Percentiles rank a stretch among this genome's conserved stretches.
Conservation (phyloP, 495 filamentous ascomycete genomes). For the Neurospora intermedia region DNA sequence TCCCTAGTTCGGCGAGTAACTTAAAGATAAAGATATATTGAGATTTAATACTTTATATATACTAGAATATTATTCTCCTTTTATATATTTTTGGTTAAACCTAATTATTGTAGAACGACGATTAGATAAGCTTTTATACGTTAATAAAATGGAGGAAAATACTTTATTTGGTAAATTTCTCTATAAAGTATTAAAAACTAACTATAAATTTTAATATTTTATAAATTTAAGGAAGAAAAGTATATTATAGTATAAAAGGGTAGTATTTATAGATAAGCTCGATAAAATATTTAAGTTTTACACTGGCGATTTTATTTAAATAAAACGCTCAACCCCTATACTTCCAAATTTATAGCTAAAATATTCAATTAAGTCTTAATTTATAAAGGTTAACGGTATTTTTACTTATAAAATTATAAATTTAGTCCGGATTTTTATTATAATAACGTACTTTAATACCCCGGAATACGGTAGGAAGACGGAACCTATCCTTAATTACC, state of each 20-base stretch:
- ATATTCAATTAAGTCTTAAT: not conserved
- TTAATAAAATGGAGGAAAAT: not conserved
- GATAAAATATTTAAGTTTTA: not conserved
- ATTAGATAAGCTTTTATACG: not conserved
- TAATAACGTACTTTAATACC: not conserved
- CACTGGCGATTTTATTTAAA: not conserved
- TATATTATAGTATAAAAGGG: not conserved
- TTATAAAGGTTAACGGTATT: not conserved
- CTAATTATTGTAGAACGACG: not conserved
- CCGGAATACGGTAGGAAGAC: not conserved
- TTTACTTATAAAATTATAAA: not conserved
- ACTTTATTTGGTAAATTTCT: not conserved
- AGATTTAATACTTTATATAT: not conserved
- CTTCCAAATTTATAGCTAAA: too few species aligned
- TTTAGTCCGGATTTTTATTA: not conserved
- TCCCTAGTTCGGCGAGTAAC: not conserved
- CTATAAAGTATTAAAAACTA: not conserved
- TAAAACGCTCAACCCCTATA: not conserved
- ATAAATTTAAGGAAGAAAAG: not conserved
- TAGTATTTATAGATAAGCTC: not conserved
- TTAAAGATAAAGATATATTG: not conserved
- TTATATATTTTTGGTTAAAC: not conserved
- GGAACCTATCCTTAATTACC: not conserved
- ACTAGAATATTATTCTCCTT: not conserved
- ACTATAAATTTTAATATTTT: not conserved